These are phyloP conservation scores for Cordyceps javanica DNA, from an alignment of 2,329 filamentous ascomycete species.

Conservation along the genomic window DNA sequence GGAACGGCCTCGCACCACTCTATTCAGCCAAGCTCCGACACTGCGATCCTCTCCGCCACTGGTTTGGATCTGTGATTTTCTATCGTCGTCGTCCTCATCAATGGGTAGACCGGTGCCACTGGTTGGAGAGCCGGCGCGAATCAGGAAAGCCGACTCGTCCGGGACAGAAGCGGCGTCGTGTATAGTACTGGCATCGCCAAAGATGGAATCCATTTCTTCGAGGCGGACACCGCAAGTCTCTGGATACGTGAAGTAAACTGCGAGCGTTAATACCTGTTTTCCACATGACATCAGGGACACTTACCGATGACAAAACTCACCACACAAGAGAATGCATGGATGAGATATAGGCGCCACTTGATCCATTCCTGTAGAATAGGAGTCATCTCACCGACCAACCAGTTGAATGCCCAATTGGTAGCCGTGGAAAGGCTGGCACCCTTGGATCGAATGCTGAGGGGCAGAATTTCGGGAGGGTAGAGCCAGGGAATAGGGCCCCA, in stretches of 20 bases:
- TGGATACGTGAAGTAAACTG: conserved; percentile 96
- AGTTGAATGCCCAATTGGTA: conserved; percentile 98
- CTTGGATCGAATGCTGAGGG: conserved; percentile 93
- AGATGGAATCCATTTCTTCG: conserved; percentile 93
- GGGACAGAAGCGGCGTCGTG: conserved; percentile 70
- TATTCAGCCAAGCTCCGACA: conserved; percentile 45
- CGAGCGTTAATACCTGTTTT: conserved; percentile 16
- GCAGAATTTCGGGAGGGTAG: conserved; percentile 96
- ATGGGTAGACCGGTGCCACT: conserved; percentile 76
- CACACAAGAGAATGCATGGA: conserved; percentile 96
- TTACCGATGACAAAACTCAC: conserved; percentile 93
- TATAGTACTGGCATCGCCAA: conserved; percentile 84
- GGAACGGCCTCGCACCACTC: conserved; percentile 34
- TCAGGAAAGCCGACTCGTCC: conserved; percentile 75
- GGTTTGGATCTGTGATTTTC: conserved; percentile 34
- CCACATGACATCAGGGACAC: conserved; percentile 28
- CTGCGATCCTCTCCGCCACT: conserved; percentile 32
- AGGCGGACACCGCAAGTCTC: conserved; percentile 93
- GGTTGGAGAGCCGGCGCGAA: conserved; percentile 65
- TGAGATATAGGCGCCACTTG: conserved; percentile 85
- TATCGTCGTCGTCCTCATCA: conserved; percentile 48
- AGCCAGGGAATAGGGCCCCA: conserved; percentile 99
- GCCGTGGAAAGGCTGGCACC: conserved; percentile 94
- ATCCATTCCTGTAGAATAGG: conserved; percentile 89
- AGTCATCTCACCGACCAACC: conserved; percentile 92